Evolutionary conservation across 805 yeast species (phyloP).

Genomic region (Schizosaccharomyces cryophilus): DNA sequence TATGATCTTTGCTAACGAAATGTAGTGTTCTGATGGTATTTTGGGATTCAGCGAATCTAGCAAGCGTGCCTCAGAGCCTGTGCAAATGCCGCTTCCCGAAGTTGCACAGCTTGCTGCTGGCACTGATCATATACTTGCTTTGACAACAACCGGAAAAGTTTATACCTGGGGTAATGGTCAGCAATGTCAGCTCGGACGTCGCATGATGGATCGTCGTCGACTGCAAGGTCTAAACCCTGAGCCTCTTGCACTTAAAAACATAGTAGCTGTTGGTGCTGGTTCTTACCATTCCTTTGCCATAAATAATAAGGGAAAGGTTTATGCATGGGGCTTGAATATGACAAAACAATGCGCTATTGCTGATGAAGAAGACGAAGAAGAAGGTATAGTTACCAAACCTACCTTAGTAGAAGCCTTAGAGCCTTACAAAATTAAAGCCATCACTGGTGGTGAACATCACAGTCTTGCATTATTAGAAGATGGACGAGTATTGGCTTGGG

Average conservation of each 20-base stretch:
- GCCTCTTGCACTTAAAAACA: conserved; percentile 56
- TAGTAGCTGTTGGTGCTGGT: conserved; percentile 68
- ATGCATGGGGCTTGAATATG: conserved; percentile 89
- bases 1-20: conserved; percentile 12
- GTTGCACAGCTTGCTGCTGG: conserved; percentile 75
- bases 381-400: conserved; percentile 56
- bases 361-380: conserved; percentile 39
- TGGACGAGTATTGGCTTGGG: conserved; percentile 66
- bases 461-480: conserved; percentile 45
- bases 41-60: conserved; percentile 54
- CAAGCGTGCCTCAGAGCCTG: conserved; percentile 41
- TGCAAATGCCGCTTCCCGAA: conserved; percentile 34
- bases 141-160: conserved; percentile 65
- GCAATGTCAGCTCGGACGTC: conserved; percentile 74
- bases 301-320: conserved; percentile 41
- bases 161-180: conserved; percentile 97
- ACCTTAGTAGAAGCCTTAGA: conserved; percentile 43
- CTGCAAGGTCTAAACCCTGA: conserved; percentile 53
- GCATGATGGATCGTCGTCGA: conserved; percentile 55
- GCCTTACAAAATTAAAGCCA: conserved; percentile 29
- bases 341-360: conserved; percentile 86
- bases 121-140: conserved; percentile 70
- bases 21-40: conserved; percentile 55
- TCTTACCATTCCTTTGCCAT: conserved; percentile 92
- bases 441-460: conserved; percentile 92